These are phyloP conservation scores for Groenewaldozyma tartarivorans DNA, from an alignment of 805 yeast species.

Conservation along the genomic window DNA sequence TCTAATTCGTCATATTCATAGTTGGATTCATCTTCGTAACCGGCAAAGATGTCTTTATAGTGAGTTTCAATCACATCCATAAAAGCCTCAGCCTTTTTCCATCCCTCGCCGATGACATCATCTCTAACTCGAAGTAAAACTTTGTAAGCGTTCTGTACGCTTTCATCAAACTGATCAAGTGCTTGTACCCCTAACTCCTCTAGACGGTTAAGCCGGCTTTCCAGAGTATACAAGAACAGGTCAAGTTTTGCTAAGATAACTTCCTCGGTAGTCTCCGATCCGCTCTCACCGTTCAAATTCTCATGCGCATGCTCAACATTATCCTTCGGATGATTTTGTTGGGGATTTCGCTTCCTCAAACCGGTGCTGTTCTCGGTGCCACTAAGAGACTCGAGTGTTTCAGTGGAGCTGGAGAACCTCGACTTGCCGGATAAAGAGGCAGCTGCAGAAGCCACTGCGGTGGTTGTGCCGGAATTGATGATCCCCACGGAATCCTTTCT, in stretches of 20 bases:
- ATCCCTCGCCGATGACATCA: conserved; percentile 24
- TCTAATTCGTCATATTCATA: not conserved
- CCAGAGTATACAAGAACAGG: conserved; percentile 16
- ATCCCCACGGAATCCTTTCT: not conserved
- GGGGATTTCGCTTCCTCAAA: not conserved
- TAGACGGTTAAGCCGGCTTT: conserved; percentile 22
- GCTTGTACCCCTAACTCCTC: conserved; percentile 25
- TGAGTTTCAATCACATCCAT: conserved; percentile 22
- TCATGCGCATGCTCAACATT: not conserved
- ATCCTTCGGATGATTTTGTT: not conserved
- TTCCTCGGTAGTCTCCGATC: conserved; percentile 10
- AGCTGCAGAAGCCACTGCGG: not conserved
- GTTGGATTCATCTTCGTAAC: not conserved
- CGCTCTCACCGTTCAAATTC: not conserved
- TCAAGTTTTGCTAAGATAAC: conserved; percentile 13
- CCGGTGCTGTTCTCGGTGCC: no score
- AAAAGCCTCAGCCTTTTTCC: conserved; percentile 26
- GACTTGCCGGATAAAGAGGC: not conserved
- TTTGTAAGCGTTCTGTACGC: conserved; percentile 20
- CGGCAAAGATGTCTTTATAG: conserved; percentile 15
- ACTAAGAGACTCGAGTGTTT: no score
- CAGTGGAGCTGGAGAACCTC: not conserved
- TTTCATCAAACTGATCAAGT: conserved; percentile 24
- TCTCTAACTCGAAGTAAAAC: conserved; percentile 23
- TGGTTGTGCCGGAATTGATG: not conserved